Base-by-base conservation (phyloP, 1,284 basidiomycete genomes). In the Melampsora abietis-canadensis region DNA sequence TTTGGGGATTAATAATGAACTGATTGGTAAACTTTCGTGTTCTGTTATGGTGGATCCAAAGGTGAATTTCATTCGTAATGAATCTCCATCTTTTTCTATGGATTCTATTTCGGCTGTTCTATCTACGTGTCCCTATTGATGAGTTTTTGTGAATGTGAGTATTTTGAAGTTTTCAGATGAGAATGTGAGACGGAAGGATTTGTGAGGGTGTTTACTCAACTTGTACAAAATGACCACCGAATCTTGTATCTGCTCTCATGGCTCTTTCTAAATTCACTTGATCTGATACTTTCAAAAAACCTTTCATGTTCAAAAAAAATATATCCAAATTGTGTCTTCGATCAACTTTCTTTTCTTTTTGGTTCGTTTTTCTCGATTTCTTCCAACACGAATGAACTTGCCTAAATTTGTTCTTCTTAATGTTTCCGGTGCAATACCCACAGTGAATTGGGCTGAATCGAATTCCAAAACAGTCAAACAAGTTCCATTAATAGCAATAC, bases 181-280 rank as follows among this genome's bases (percentile, higher is more conserved):
- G 37, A 80, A 80, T 68, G 68, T 4, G 8, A 8, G 34, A 34
- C 34, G 3, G 34, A 34, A 34, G 34, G n/a, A 2, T 6, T 10
- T 37, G 30, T 66, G 46, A 40, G 54, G 31, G 47, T 27, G 30
- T 27, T 54, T 27, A 54, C 51, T 54, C 51, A 57, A 91, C 92
- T 87, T 98, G 95, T 6, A 98, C 96, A 81, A 97, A 94, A 82
- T 99, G 95, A 6, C 95, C 95, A 34, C 95, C 95, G 80, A 98
- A 97, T 60, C 95, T 86, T 12, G 88, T 89, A 83, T 95, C 91
- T 0, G 90, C 89, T 17, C 88, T 88, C 92, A 98, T 94, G 2
- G 95, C 95, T 63, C 95, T 87, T 84, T 99, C 95, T 66, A 95
- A 86, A 83, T 98, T 98, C 69, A 98, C 87, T 78, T 88, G 86